Evolutionary conservation across 1,284 basidiomycete genomes (phyloP), one percentile per base, ranked within the genome.

Genomic region (Irpex sp.): DNA sequence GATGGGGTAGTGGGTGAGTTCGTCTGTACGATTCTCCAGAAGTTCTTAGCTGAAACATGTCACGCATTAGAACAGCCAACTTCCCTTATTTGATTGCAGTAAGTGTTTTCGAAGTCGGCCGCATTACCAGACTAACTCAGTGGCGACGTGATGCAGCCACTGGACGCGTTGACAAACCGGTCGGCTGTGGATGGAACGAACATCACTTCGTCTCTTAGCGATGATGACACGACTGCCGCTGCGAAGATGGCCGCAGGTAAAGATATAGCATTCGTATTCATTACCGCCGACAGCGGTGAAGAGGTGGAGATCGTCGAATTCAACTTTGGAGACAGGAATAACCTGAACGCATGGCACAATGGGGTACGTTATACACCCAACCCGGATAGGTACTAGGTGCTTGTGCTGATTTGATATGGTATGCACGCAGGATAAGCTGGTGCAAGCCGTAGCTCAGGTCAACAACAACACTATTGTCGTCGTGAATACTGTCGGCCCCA

Each of bases 281-380:
- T 89, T 65, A 84, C 83, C 64, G 78, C 78, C 2, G 79, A 82
- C 65, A 78, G 78, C 7, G 81, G 82, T 5, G 80, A 82, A 4
- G 84, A 85, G 71, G 81, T 78, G 1, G 85, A 85, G 67, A 80
- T 87, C 64, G 85, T 89, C 1, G 87, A 89, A 71, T 82, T 82
- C 5, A 84, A 87, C 65, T 82, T 79, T 21, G 87, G 87, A 4
- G 90, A 92, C 71, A 81, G 88, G 17, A 89, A 90, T 69, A 81
- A 91, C 70, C 74, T 91, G 38, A 79, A 83, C 3, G 85, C 88
- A 0, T 92, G 89, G 89, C 81, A 88, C 70, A 78, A 78, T 64
- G 90, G 89, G 11, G 82, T 81, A 69, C 63, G 75, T 70, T 52
- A 52, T 34, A 34, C 31, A 34, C 31, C 26, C 26, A 4, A 26